Conservation (phyloP, 2,329 filamentous ascomycete species). For the Fusarium nygamai region DNA sequence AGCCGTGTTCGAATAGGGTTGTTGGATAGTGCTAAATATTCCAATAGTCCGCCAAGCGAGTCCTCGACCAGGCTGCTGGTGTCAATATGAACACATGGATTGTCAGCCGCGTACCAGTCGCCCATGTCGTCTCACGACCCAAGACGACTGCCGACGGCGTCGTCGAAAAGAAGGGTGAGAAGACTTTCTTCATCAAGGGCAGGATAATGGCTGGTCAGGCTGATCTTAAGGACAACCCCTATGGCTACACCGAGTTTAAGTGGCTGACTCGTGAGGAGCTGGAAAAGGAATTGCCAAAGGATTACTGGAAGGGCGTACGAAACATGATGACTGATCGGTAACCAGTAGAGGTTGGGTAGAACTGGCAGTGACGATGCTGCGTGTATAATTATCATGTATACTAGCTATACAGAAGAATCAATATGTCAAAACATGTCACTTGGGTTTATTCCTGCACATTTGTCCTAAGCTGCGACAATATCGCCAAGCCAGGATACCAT, state of each 20-base stretch:
- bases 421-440: conserved; percentile 9
- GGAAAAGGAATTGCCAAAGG: conserved; percentile 67
- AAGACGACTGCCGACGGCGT: conserved; percentile 55
- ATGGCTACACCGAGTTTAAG: conserved; percentile 83
- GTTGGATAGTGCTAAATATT: not conserved
- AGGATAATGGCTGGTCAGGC: conserved; percentile 98
- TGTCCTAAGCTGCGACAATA: not conserved
- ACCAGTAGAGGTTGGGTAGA: conserved; percentile 15
- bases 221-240: conserved; percentile 75
- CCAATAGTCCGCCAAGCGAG: conserved; percentile 79
- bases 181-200: conserved; percentile 95
- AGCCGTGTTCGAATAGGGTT: conserved; percentile 33
- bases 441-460: not conserved
- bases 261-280: conserved; percentile 95
- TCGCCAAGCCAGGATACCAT: not conserved
- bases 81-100: conserved; percentile 99
- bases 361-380: conserved; percentile 33
- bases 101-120: conserved; percentile 88
- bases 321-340: conserved; percentile 87
- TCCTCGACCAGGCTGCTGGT: conserved; percentile 80
- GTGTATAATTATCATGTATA: conserved; percentile 47
- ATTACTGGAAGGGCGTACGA: conserved; percentile 79
- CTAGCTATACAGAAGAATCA: conserved; percentile 42
- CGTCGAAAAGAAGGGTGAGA: conserved; percentile 69
- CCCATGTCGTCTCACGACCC: conserved; percentile 74